Conservation (phyloP, 768 basidiomycete genomes). For the Zangia roseola region DNA sequence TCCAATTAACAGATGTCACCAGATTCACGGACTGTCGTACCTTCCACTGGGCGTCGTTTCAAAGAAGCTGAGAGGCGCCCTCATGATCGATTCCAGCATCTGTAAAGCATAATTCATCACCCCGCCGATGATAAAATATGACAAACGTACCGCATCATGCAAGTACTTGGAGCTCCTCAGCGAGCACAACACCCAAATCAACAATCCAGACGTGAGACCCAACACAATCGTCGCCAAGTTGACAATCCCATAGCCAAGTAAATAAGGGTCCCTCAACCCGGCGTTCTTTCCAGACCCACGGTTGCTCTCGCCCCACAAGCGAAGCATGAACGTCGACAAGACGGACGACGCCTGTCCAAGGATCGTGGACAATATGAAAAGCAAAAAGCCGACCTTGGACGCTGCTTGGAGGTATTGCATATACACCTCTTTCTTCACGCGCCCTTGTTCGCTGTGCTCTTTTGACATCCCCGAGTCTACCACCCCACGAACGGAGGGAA, state of each 20-base stretch:
- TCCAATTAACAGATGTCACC: neutral
- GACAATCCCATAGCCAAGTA: slow-evolving; percentile 67
- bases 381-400: slow-evolving; percentile 66
- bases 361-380: slow-evolving; percentile 58
- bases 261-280: slow-evolving; percentile 52
- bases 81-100: slow-evolving; percentile 82
- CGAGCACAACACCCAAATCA: slow-evolving; percentile 78
- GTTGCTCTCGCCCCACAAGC: slow-evolving; percentile 83
- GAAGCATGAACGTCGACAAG: slow-evolving; percentile 61
- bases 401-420: slow-evolving; percentile 75
- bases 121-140: neutral
- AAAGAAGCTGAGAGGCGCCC: slow-evolving; percentile 84
- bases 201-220: slow-evolving; percentile 53
- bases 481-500: slow-evolving; percentile 38
- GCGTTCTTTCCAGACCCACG: slow-evolving; percentile 53
- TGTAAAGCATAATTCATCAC: slow-evolving; percentile 26
- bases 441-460: slow-evolving; percentile 78
- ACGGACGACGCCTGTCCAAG: slow-evolving; percentile 60
- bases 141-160: slow-evolving; percentile 65
- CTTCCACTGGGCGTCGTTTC: slow-evolving; percentile 85
- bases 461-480: slow-evolving; percentile 51
- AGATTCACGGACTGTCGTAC: slow-evolving; percentile 34
- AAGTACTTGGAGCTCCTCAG: slow-evolving; percentile 70
- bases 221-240: slow-evolving; percentile 57
- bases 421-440: slow-evolving; percentile 78